These are phyloP conservation scores for Aegilops longissima DNA, from an alignment of 176 grass and related monocot genomes.

Conservation along the genomic window DNA sequence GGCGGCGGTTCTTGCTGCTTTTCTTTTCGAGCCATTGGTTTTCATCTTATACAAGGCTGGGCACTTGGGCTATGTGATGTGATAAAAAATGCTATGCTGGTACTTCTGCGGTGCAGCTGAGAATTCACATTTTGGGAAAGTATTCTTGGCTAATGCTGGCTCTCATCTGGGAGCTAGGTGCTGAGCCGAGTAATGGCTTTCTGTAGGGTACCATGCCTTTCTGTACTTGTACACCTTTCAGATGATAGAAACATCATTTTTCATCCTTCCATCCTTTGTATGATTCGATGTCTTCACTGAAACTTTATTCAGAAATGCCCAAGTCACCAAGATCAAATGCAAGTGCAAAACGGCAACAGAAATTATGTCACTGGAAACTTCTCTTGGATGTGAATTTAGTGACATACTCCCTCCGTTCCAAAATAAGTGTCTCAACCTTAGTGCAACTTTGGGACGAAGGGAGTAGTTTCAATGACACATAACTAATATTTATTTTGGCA, in stretches of 20 bases:
- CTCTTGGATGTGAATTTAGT: too few species aligned
- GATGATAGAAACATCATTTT: not conserved
- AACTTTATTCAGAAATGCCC: not conserved
- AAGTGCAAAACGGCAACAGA: too few species aligned
- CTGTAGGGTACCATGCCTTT: not conserved
- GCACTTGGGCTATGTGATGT: not conserved
- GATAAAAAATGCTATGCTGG: not conserved
- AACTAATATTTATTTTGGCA: too few species aligned
- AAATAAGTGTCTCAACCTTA: too few species aligned
- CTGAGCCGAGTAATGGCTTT: not conserved
- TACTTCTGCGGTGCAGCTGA: not conserved
- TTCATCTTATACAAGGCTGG: not conserved
- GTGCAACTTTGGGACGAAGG: too few species aligned
- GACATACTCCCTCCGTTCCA: too few species aligned
- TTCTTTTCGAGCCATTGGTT: too few species aligned
- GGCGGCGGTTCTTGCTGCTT: conserved; percentile 15
- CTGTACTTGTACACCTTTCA: not conserved
- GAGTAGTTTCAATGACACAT: too few species aligned
- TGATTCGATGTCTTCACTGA: not conserved
- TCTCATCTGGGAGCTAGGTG: conserved; percentile 4
- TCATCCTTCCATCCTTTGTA: not conserved
- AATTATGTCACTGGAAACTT: too few species aligned
- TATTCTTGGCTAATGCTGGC: conserved; percentile 3
- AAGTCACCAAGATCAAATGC: not conserved
- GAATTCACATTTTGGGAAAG: not conserved